Conservation (phyloP, 805 yeast genomes). For the Kuraishia hungarica region DNA sequence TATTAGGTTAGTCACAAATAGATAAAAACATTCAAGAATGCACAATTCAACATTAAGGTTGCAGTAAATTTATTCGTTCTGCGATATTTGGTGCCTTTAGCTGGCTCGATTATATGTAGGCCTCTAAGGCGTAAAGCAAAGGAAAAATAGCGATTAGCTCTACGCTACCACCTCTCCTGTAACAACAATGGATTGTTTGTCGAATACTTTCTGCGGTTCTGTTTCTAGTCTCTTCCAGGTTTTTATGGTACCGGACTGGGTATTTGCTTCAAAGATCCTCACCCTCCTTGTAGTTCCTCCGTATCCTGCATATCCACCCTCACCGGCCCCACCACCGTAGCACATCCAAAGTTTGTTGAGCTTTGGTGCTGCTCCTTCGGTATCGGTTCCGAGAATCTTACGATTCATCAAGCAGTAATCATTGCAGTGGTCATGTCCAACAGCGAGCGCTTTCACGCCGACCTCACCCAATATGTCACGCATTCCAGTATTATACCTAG, state of each 20-base stretch:
- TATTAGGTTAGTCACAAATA: too few species aligned
- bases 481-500: conserved; percentile 61
- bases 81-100: too few species aligned
- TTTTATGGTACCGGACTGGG: conserved; percentile 32
- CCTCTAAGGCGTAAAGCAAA: background rate
- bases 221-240: conserved; percentile 73
- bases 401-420: conserved; percentile 73
- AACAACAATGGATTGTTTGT: conserved; percentile 39
- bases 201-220: conserved; percentile 37
- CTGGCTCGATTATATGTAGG: background rate
- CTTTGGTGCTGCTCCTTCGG: conserved; percentile 8
- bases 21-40: too few species aligned
- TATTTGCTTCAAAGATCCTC: conserved; percentile 62
- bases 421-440: conserved; percentile 95
- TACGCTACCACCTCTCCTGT: background rate
- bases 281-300: conserved; percentile 80
- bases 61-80: too few species aligned
- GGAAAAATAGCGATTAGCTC: background rate
- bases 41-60: too few species aligned
- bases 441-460: conserved; percentile 68
- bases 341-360: conserved; percentile 57
- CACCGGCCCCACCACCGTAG: conserved; percentile 90
- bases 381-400: conserved; percentile 17
- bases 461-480: conserved; percentile 47
- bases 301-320: conserved; percentile 95